Percentiles rank a stretch among this genome's conserved stretches.
phyloP scores from a whole-genome alignment of 768 basidiomycete genomes.

The Cystofilobasidium bisporidii region DNA sequence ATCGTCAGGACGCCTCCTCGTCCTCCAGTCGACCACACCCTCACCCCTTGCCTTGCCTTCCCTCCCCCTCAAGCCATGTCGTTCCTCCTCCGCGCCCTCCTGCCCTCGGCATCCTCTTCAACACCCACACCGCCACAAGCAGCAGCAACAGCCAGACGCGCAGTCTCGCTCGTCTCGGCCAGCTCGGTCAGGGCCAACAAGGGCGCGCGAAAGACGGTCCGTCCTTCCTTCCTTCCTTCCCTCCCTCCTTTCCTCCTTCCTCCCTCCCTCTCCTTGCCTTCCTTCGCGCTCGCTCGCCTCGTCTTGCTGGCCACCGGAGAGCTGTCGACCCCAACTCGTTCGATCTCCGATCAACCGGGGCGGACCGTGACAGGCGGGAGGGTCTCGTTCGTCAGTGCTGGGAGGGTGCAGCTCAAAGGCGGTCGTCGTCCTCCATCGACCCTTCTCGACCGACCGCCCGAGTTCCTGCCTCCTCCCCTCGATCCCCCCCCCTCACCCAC shows the following conservation, averaged over 20 bases:
- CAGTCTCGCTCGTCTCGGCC: not conserved
- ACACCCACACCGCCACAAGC: not conserved
- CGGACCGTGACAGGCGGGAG: too few species aligned
- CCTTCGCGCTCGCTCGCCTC: not conserved
- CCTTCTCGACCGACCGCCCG: too few species aligned
- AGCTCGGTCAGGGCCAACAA: conserved; percentile 1
- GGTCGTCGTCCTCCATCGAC: too few species aligned
- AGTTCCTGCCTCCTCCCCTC: too few species aligned
- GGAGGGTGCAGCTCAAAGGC: too few species aligned
- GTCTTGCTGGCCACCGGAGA: too few species aligned
- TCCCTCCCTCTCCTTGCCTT: not conserved
- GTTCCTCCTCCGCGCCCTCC: conserved; percentile 11
- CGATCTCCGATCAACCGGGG: too few species aligned
- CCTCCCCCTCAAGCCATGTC: not conserved
- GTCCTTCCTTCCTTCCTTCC: not conserved
- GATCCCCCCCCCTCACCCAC: too few species aligned
- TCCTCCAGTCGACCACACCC: not conserved
- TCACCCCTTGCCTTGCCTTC: not conserved
- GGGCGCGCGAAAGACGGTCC: conserved; percentile 10
- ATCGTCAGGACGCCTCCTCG: too few species aligned
- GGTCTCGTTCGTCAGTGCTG: too few species aligned
- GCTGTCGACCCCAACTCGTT: too few species aligned
- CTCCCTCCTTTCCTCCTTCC: not conserved
- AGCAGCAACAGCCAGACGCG: not conserved
- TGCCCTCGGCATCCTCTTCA: not conserved